Evolutionary conservation across 148 eudicot genomes (phyloP).

Genomic region (Chenopodium quinoa): DNA sequence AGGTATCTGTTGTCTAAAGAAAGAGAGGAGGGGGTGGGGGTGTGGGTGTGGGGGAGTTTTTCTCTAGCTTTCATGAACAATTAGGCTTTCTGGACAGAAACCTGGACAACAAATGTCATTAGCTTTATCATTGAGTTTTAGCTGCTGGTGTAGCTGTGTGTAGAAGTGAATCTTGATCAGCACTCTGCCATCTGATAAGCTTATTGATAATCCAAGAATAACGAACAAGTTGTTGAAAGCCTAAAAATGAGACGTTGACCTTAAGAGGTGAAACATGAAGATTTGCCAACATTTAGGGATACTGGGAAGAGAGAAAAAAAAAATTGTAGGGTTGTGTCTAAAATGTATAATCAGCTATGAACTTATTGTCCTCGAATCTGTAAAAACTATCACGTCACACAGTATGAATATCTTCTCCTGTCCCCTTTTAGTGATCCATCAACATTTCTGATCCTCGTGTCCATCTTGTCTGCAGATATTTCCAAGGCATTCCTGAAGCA

Average conservation of each 20-base stretch:
- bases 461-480: conserved; percentile 30
- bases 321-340: neutral
- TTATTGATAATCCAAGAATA: neutral
- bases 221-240: neutral
- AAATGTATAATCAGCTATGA: neutral
- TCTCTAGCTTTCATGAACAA: neutral
- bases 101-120: neutral
- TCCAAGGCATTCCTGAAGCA: conserved; percentile 41
- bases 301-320: no score
- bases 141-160: neutral
- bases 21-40: neutral
- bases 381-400: neutral
- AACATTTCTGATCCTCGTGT: neutral
- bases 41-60: neutral
- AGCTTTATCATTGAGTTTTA: neutral
- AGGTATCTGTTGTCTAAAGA: neutral
- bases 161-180: neutral
- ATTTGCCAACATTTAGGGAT: neutral
- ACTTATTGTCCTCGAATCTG: neutral
- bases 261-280: neutral
- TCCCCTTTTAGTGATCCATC: neutral
- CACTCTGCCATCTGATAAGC: neutral
- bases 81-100: neutral
- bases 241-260: neutral
- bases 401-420: neutral